Evolutionary conservation across 768 basidiomycete genomes (phyloP).

Genomic region (Russula sp.): DNA sequence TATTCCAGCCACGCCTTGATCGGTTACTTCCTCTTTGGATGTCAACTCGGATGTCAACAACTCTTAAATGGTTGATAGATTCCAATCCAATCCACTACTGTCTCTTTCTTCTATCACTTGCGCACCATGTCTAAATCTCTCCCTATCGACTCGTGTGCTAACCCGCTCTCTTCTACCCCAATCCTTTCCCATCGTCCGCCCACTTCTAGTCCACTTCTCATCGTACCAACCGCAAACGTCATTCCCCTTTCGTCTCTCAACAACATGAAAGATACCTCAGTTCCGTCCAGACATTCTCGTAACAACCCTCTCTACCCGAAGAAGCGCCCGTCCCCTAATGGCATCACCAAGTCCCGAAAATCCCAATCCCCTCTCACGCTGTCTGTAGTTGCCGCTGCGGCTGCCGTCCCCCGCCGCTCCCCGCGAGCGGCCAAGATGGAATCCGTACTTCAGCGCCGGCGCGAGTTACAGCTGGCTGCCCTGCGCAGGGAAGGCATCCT

Average conservation of each 20-base stretch:
- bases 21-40: constrained; percentile 9
- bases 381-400: constrained; percentile 37
- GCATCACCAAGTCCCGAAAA: constrained; percentile 63
- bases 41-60: neutral
- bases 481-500: constrained; percentile 68
- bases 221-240: constrained; percentile 39
- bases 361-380: constrained; percentile 37
- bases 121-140: constrained; percentile 3
- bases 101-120: neutral
- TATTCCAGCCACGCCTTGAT: constrained; percentile 7
- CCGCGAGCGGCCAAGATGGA: constrained; percentile 62
- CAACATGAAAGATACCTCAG: constrained; percentile 77
- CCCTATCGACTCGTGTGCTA: constrained; percentile 13
- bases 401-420: constrained; percentile 44
- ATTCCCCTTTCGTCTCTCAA: constrained; percentile 35
- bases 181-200: constrained; percentile 22
- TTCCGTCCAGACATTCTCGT: constrained; percentile 55
- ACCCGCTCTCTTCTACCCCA: constrained; percentile 17
- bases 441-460: constrained; percentile 57
- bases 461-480: constrained; percentile 61
- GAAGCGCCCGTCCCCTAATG: constrained; percentile 81
- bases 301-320: constrained; percentile 67
- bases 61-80: constrained; percentile 1
- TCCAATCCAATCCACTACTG: neutral
- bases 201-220: constrained; percentile 23